Base-by-base conservation (phyloP, 768 basidiomycete species). In the Boletus sp. region DNA sequence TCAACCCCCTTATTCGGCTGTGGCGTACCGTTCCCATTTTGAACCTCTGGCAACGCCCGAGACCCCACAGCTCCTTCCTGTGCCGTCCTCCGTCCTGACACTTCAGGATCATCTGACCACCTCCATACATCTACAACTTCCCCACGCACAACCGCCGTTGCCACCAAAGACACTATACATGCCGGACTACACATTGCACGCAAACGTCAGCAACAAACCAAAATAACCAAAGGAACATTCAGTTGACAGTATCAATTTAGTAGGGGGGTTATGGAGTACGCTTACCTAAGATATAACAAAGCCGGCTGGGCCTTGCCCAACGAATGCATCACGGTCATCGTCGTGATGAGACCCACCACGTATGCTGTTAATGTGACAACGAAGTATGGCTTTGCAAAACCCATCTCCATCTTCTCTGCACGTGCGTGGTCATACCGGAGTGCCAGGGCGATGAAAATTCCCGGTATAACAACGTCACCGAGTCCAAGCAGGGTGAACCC, bases 401-500 rank as follows among this genome's bases (percentile, higher is more conserved):
- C 51, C 37, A 55, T 60, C n/a, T 61, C 25, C 70, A 58, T n/a
- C 68, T 60, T 53, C 30, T 61, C 63, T 51, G 71, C 76, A 45
- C 77, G 79, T 59, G 81, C 72, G 50, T 81, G 71, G 74, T 98
- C 96, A 70, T 88, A 94, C 35, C 96, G 88, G 40, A 98, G 79
- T 4, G 87, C 92, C 14, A 93, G 80, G 17, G 91, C 86, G 47
- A 97, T 75, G 71, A 98, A 90, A 34, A 79, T 76, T 23, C 81
- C 80, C 0, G 83, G 83, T 40, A 84, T 70, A 25, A 85, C 83
- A 39, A 96, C 83, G 68, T 97, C 95, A 25, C 95, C 95, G 1
- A 98, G 76, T 2, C 96, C 96, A 30, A 98, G 85, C 85, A 98
- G 87, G 30, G 92, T 88, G 67, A 82, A 89, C 5, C 91, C 92